These are phyloP conservation scores for Bretschneidera sinensis DNA, from an alignment of 345 rosid species.

Conservation along the genomic window DNA sequence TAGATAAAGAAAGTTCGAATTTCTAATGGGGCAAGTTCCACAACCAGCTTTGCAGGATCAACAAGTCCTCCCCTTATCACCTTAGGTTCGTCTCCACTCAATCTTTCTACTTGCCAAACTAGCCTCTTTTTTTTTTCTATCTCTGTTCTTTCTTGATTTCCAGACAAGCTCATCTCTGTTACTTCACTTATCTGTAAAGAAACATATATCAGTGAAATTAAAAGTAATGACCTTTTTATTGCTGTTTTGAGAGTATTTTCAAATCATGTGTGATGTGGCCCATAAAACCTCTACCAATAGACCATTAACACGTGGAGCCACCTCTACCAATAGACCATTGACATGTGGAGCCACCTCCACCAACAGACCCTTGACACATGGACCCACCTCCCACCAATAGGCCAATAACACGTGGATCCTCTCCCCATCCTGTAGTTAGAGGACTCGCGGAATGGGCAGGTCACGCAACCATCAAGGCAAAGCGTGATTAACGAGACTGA, in stretches of 20 bases:
- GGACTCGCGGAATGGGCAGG: too few species aligned
- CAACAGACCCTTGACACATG: too few species aligned
- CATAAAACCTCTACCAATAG: too few species aligned
- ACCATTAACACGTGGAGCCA: too few species aligned
- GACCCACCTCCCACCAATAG: too few species aligned
- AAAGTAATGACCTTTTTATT: not conserved
- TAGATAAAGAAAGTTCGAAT: conserved; percentile 59
- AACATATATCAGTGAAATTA: not conserved
- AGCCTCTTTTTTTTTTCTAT: conserved; percentile 85
- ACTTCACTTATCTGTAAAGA: conserved; percentile 47
- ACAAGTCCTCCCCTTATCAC: conserved; percentile 58
- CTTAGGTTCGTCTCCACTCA: conserved; percentile 31
- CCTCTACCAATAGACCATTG: too few species aligned
- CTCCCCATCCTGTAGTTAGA: too few species aligned
- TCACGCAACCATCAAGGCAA: too few species aligned
- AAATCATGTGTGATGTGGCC: too few species aligned
- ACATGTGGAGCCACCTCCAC: too few species aligned
- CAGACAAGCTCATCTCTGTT: conserved; percentile 79
- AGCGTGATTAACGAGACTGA: too few species aligned
- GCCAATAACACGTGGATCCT: too few species aligned
- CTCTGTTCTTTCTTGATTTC: conserved; percentile 67
- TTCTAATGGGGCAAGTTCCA: conserved; percentile 87
- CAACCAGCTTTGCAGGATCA: conserved; percentile 53
- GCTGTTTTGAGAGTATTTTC: not conserved
- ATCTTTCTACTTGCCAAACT: conserved; percentile 66